phyloP scores from a whole-genome alignment of 2,329 filamentous ascomycete species.

The Lachnellula suecica region DNA sequence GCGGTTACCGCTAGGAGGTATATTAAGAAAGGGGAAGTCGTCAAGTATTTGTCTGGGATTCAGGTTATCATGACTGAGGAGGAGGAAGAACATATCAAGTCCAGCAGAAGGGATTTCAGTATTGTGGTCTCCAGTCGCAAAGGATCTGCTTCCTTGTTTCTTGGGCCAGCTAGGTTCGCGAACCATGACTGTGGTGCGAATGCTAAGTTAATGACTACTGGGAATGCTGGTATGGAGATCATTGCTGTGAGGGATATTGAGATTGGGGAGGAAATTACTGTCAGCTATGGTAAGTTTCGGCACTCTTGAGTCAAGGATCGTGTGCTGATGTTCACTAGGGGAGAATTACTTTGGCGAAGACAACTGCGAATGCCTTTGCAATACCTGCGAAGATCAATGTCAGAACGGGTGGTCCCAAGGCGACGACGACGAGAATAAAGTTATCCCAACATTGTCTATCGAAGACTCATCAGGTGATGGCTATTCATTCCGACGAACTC shows the following conservation, averaged over 20 bases:
- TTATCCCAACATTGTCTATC: constrained; percentile 28
- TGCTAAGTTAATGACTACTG: constrained; percentile 79
- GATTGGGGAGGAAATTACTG: constrained; percentile 91
- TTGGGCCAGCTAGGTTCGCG: constrained; percentile 92
- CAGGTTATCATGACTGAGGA: constrained; percentile 90
- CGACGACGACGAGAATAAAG: constrained; percentile 39
- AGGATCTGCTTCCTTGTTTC: constrained; percentile 87
- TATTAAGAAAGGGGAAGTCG: constrained; percentile 78
- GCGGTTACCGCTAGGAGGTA: constrained; percentile 77
- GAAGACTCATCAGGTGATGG: constrained; percentile 22
- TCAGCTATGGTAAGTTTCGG: constrained; percentile 65
- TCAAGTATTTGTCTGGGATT: constrained; percentile 89
- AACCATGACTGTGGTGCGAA: constrained; percentile 98
- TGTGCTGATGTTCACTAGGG: constrained; percentile 35
- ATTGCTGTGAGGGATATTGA: constrained; percentile 80
- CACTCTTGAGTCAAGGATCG: not conserved
- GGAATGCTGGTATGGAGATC: constrained; percentile 86
- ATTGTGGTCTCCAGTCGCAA: constrained; percentile 92
- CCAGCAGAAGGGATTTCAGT: constrained; percentile 89
- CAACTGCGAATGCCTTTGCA: constrained; percentile 93
- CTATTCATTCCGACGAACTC: constrained; percentile 54
- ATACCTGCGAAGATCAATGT: constrained; percentile 73
- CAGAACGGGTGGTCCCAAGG: constrained; percentile 78
- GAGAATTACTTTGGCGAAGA: constrained; percentile 94
- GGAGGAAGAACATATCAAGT: constrained; percentile 79